Conservation (phyloP, 202 grass and related monocot genomes). For the Thinopyrum obtusiflorum region DNA sequence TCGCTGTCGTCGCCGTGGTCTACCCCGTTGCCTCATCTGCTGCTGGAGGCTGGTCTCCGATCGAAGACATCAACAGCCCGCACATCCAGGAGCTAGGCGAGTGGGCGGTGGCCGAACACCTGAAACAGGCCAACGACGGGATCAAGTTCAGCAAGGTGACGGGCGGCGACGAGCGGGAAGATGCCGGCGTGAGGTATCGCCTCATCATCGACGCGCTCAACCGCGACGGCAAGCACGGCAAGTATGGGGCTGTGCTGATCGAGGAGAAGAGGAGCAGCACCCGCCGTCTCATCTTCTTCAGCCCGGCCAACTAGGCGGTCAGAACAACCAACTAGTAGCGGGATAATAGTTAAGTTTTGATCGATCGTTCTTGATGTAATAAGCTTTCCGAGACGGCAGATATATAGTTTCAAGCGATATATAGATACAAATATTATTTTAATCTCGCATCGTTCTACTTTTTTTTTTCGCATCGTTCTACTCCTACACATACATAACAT, state of each 20-base stretch:
- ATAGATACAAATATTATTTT: no score
- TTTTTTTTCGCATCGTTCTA: no score
- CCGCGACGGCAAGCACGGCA: background rate
- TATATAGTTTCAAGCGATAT: no score
- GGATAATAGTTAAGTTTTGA: no score
- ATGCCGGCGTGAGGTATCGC: slow-evolving; percentile 33
- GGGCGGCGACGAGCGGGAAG: slow-evolving; percentile 23
- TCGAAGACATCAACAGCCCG: slow-evolving; percentile 23
- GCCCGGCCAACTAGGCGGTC: background rate
- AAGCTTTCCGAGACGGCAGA: background rate
- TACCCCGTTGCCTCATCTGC: background rate
- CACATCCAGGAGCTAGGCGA: slow-evolving; percentile 49
- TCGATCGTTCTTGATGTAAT: background rate
- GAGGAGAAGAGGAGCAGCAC: slow-evolving; percentile 25
- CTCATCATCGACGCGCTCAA: slow-evolving; percentile 25
- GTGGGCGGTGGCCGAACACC: slow-evolving; percentile 59
- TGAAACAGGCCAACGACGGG: slow-evolving; percentile 17
- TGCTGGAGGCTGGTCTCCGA: slow-evolving; percentile 17
- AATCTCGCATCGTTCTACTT: no score
- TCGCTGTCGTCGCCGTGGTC: background rate
- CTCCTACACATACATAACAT: no score
- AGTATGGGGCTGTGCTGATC: slow-evolving; percentile 37
- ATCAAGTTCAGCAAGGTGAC: slow-evolving; percentile 40
- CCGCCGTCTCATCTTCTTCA: slow-evolving; percentile 18
- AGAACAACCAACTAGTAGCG: background rate